Evolutionary conservation across 495 filamentous ascomycete genomes (phyloP).

Genomic region (Aspergillus funiculosus): DNA sequence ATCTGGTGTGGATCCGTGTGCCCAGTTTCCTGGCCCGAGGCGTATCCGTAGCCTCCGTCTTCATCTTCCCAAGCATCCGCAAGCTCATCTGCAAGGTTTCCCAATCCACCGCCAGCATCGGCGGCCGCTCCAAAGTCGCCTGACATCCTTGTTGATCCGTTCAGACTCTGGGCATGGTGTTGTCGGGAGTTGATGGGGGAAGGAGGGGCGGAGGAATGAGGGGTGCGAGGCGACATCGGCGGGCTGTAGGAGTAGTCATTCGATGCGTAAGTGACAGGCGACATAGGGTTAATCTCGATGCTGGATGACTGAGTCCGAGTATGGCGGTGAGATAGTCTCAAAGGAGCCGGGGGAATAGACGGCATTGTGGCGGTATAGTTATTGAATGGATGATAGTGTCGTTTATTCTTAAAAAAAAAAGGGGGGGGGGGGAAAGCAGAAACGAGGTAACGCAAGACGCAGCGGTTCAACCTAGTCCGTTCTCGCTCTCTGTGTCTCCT

Average conservation of each 20-base stretch:
- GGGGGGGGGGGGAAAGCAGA: too few species aligned
- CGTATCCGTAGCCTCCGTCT: slow-evolving; percentile 45
- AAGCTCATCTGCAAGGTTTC: slow-evolving; percentile 76
- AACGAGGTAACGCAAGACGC: too few species aligned
- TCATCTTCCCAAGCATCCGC: slow-evolving; percentile 57
- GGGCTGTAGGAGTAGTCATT: slow-evolving; percentile 42
- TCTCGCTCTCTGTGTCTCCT: too few species aligned
- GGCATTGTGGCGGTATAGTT: slow-evolving; percentile 24
- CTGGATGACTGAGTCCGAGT: slow-evolving; percentile 42
- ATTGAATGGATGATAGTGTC: not conserved
- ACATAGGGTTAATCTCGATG: slow-evolving; percentile 50
- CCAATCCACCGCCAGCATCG: slow-evolving; percentile 55
- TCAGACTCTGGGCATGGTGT: slow-evolving; percentile 47
- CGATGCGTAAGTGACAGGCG: slow-evolving; percentile 33
- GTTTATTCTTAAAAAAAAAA: too few species aligned
- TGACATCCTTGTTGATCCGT: slow-evolving; percentile 43
- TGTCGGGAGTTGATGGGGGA: slow-evolving; percentile 56
- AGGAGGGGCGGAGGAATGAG: slow-evolving; percentile 52
- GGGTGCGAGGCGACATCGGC: slow-evolving; percentile 29
- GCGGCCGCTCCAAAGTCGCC: slow-evolving; percentile 37
- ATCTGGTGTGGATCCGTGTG: slow-evolving; percentile 30
- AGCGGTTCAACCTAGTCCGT: too few species aligned
- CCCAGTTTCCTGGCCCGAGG: slow-evolving; percentile 36
- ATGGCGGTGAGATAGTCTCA: slow-evolving; percentile 56
- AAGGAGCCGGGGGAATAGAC: slow-evolving; percentile 55